Conservation (phyloP, 768 basidiomycete genomes). For the Russula compacta region DNA sequence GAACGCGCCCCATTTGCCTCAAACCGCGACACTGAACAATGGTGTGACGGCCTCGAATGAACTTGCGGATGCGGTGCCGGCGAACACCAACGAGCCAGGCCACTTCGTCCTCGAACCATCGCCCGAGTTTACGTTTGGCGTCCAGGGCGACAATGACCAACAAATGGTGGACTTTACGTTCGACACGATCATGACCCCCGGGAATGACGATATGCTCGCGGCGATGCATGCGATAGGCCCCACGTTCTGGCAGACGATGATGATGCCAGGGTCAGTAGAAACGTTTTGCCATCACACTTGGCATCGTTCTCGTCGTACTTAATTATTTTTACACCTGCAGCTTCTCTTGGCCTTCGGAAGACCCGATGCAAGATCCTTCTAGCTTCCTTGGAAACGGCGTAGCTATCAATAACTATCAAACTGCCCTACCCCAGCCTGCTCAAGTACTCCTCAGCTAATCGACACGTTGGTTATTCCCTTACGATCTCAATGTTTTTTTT, state of each 20-base stretch:
- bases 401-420: neutral
- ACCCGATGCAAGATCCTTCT: neutral
- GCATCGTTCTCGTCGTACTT: neutral
- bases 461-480: neutral
- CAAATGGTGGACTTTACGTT: conserved; percentile 14
- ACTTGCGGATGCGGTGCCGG: neutral
- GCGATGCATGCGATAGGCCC: conserved; percentile 67
- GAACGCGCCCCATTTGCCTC: neutral
- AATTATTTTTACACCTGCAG: neutral
- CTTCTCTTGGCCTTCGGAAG: conserved; percentile 15
- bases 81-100: neutral
- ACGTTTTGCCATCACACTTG: neutral
- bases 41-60: neutral
- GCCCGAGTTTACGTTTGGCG: conserved; percentile 8
- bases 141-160: neutral
- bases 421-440: neutral
- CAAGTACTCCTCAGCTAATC: neutral
- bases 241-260: conserved; percentile 68
- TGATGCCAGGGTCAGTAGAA: conserved; percentile 66
- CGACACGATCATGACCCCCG: conserved; percentile 1
- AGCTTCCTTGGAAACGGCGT: neutral
- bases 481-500: neutral
- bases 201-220: conserved; percentile 46
- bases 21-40: neutral
- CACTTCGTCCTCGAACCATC: neutral